Evolutionary conservation across 2,329 filamentous ascomycete species (phyloP), one percentile per base, ranked within the genome.

Genomic region (Talaromyces sp.): DNA sequence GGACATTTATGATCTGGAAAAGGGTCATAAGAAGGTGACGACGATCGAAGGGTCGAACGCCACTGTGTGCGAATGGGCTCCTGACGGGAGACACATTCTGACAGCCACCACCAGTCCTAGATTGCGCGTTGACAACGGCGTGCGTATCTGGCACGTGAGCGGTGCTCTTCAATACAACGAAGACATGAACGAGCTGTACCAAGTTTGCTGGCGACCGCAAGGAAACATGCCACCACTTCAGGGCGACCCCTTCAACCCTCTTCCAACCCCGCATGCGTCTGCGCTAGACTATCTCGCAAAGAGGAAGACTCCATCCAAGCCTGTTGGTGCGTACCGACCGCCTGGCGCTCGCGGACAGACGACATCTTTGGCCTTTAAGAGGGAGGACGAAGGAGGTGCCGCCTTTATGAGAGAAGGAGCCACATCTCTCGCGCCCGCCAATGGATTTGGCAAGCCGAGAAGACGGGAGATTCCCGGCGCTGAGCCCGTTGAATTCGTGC

Each of bases 81-180:
- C 95, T 6, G 95, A 99, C 75, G 96, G 93, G 69, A 90, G 89
- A 71, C 95, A 93, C 75, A 93, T 99, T 73, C 84, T 99, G 81
- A 98, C 95, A 49, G 95, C 95, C n/a, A 99, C 93, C 21, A 98
- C 93, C 14, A 97, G 92, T 67, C 95, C 95, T 5, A 89, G 95
- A 64, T 85, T 99, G 61, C 89, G 95, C 67, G 95, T 99, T 50
- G 95, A 99, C 80, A 99, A 99, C 70, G 95, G 93, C 62, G 84
- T 99, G 67, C 93, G 93, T 73, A 85, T 99, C 68, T 99, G 93
- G 90, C 93, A 99, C 75, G 89, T 96, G 35, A 85, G 87, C 64
- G 95, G 95, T 52, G 83, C 84, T 38, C 81, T 99, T 68, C 93
- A 97, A 89, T 99, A 97, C 81, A 91, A 92, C 71, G 89, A 96